These are phyloP conservation scores for Mycena vitilis DNA, from an alignment of 768 basidiomycete species.

Conservation along the genomic window DNA sequence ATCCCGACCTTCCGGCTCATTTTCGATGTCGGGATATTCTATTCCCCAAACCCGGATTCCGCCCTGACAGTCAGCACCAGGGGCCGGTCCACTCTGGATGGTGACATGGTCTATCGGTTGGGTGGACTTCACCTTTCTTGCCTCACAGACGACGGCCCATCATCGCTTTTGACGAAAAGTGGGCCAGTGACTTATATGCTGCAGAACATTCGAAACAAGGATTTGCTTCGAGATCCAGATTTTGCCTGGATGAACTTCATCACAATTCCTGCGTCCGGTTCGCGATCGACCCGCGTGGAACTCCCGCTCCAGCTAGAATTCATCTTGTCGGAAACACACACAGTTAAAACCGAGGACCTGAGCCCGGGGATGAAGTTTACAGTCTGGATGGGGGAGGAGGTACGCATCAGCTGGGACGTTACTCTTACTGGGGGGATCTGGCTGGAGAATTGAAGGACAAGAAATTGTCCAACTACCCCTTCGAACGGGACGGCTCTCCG, in stretches of 20 bases:
- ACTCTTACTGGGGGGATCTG: conserved; percentile 6
- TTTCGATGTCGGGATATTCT: not conserved
- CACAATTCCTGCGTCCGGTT: not conserved
- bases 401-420: not conserved
- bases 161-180: no score
- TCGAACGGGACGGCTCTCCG: no score
- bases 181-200: not conserved
- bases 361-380: not conserved
- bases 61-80: not conserved
- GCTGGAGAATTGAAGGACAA: conserved; percentile 8
- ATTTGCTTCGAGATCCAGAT: conserved; percentile 3
- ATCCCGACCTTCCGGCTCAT: conserved; percentile 8
- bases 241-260: not conserved
- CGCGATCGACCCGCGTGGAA: not conserved
- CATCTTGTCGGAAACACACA: not conserved
- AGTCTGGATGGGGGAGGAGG: not conserved
- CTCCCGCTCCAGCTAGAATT: not conserved
- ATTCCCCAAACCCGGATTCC: not conserved
- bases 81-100: conserved; percentile 1
- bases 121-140: not conserved
- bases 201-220: not conserved
- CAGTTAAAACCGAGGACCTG: not conserved
- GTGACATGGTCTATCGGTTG: no score
- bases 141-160: not conserved
- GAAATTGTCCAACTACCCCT: not conserved